Evolutionary conservation across 495 filamentous ascomycete species (phyloP).

Genomic region (Friedmanniomyces endolithicus): DNA sequence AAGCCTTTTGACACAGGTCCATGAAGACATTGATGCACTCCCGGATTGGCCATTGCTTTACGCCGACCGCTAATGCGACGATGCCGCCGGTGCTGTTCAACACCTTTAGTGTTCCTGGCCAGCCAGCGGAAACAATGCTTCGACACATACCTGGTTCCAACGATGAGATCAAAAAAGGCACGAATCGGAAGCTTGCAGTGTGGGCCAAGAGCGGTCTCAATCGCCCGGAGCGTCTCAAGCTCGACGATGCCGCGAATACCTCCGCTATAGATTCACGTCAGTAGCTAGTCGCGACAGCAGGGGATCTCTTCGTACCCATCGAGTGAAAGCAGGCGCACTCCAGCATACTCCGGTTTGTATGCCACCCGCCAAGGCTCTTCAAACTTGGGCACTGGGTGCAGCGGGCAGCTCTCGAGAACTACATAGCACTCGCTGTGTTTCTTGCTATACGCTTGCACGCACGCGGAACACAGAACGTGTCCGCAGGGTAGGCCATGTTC

Average conservation of each 20-base stretch:
- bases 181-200: slow-evolving; percentile 4
- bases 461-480: slow-evolving; percentile 41
- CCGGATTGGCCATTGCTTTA: slow-evolving; percentile 34
- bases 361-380: slow-evolving; percentile 8
- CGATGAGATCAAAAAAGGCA: slow-evolving; percentile 19
- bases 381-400: slow-evolving; percentile 33
- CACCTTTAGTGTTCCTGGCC: too few relatives aligned
- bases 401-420: slow-evolving; percentile 23
- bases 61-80: slow-evolving; percentile 42
- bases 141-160: slow-evolving; percentile 19
- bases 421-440: slow-evolving; percentile 33
- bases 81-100: slow-evolving; percentile 37
- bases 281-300: too few relatives aligned
- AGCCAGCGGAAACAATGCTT: too few relatives aligned
- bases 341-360: neutral
- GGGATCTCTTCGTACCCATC: neutral
- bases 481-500: slow-evolving; percentile 43
- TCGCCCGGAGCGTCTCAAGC: slow-evolving; percentile 2
- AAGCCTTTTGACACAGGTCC: slow-evolving; percentile 31
- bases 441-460: slow-evolving; percentile 24
- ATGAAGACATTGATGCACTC: slow-evolving; percentile 33
- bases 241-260: slow-evolving; percentile 13
- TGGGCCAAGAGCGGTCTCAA: neutral
- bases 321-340: neutral
- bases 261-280: neutral